phyloP scores from a whole-genome alignment of 306 rosid species.

The Bauhinia variegata region DNA sequence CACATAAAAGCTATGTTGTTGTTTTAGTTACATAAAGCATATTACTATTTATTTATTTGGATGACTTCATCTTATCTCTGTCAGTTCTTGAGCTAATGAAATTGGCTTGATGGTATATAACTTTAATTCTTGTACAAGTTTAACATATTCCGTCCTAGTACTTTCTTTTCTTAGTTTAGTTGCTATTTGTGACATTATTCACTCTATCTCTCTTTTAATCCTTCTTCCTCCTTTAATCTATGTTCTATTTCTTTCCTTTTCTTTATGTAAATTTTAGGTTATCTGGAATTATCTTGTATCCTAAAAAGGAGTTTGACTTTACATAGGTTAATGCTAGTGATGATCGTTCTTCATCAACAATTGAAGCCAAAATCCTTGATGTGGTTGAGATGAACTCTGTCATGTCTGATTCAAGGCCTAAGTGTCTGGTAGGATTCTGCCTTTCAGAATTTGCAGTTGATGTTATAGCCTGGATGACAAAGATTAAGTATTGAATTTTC shows the following conservation, averaged over 20 bases:
- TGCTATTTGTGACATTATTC: background rate
- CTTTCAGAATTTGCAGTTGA: conserved; percentile 9
- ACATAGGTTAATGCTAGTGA: conserved; percentile 93
- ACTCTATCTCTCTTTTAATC: conserved; percentile 15
- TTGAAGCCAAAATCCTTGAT: conserved; percentile 84
- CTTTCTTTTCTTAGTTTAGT: conserved; percentile 12
- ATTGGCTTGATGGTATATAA: conserved; percentile 15
- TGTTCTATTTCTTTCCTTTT: background rate
- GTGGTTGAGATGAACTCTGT: conserved; percentile 89
- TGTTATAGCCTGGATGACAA: conserved; percentile 13
- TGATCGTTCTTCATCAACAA: conserved; percentile 82
- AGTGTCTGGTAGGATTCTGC: conserved; percentile 75
- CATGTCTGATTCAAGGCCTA: conserved; percentile 67
- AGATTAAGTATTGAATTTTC: conserved; percentile 20
- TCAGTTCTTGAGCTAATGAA: conserved; percentile 11
- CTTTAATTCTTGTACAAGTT: background rate
- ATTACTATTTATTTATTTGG: background rate
- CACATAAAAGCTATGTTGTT: conserved; percentile 14
- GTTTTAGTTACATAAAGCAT: background rate
- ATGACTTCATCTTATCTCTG: conserved; percentile 5
- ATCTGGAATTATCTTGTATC: conserved; percentile 2
- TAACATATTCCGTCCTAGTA: background rate
- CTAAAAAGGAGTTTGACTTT: conserved; percentile 32
- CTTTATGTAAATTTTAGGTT: background rate
- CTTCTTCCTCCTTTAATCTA: background rate